Conservation (phyloP, 192 early-diverging fungal genomes). For the Coemansia sp. region DNA sequence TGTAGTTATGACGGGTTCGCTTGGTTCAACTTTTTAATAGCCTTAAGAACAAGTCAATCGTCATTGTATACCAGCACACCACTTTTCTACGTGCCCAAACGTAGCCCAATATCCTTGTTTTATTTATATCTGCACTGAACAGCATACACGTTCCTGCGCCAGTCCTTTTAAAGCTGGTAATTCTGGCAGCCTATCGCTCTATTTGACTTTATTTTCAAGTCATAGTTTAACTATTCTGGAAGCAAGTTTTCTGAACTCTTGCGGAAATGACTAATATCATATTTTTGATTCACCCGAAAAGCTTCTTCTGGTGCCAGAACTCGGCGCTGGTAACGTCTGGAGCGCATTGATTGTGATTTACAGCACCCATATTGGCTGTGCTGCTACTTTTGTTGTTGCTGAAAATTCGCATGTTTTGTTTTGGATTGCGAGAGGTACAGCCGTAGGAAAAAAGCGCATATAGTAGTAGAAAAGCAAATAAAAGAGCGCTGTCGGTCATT, state of each 20-base stretch:
- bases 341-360: background rate
- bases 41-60: conserved; percentile 67
- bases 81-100: conserved; percentile 74
- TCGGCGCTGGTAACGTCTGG: conserved; percentile 26
- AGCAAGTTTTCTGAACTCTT: conserved; percentile 78
- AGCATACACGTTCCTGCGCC: conserved; percentile 72
- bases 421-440: background rate
- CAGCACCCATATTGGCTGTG: background rate
- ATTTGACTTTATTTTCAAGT: conserved; percentile 82
- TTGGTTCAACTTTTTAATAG: conserved; percentile 48
- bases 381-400: background rate
- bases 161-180: conserved; percentile 80
- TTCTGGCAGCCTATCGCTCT: conserved; percentile 84
- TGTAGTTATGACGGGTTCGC: conserved; percentile 21
- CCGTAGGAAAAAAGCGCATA: background rate
- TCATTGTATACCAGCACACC: conserved; percentile 82
- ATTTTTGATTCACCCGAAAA: conserved; percentile 77
- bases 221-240: conserved; percentile 74
- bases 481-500: background rate
- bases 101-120: conserved; percentile 79
- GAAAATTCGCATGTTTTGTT: background rate
- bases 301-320: conserved; percentile 56
- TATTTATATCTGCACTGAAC: conserved; percentile 71
- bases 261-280: conserved; percentile 87
- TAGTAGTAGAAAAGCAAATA: conserved; percentile 3